Evolutionary conservation across 2,329 filamentous ascomycete species (phyloP).

Genomic region (Mycosphaerelloides madeirae): DNA sequence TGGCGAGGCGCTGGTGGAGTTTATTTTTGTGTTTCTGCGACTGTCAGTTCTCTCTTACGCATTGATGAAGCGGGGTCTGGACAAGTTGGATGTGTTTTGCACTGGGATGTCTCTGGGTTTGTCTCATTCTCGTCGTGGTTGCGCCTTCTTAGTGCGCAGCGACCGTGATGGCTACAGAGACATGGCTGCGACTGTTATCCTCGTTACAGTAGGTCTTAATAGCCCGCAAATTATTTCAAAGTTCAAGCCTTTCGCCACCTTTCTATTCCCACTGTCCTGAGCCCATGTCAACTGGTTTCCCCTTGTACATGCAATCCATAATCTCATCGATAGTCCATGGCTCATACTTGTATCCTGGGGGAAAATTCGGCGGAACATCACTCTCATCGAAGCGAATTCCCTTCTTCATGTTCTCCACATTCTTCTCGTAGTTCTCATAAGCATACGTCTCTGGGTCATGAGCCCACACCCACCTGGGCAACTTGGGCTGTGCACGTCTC

Average conservation of each 20-base stretch:
- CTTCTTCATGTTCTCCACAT: constrained; percentile 11
- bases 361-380: constrained; percentile 16
- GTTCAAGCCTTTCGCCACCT: neutral
- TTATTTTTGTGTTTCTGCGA: no score
- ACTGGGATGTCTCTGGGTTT: no score
- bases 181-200: no score
- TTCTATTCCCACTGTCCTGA: constrained; percentile 11
- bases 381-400: constrained; percentile 15
- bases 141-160: no score
- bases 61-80: no score
- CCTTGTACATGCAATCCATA: constrained; percentile 17
- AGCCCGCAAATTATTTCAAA: no score
- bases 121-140: no score
- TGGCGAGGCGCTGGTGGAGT: constrained; percentile 14
- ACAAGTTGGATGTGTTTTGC: no score
- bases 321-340: constrained; percentile 19
- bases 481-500: constrained; percentile 40
- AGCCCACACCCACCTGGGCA: constrained; percentile 42
- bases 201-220: no score
- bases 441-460: constrained; percentile 23
- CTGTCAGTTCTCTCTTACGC: no score
- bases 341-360: constrained; percentile 16
- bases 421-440: constrained; percentile 18
- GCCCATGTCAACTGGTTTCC: constrained; percentile 11
- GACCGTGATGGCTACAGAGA: no score